These are phyloP conservation scores for Diospyros kaki DNA, from an alignment of 148 eudicot species.

Conservation along the genomic window DNA sequence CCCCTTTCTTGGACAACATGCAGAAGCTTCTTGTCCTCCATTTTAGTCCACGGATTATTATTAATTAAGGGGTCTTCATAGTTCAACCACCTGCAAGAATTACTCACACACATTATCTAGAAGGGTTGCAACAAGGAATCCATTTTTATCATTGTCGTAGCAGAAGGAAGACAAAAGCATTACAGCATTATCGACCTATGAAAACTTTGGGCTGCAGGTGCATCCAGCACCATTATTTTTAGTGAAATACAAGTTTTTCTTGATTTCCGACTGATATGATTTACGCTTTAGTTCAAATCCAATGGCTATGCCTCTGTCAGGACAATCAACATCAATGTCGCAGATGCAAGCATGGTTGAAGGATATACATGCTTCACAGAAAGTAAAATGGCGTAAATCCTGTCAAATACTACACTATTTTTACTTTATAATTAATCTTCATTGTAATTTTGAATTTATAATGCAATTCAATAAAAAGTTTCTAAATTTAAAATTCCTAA, in stretches of 20 bases:
- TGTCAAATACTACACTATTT: constrained; percentile 14
- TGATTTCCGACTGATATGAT: constrained; percentile 19
- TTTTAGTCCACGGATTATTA: constrained; percentile 40
- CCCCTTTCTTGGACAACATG: constrained; percentile 58
- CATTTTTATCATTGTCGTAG: background rate
- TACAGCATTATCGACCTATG: background rate
- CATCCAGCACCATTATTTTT: constrained; percentile 14
- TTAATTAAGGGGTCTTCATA: constrained; percentile 69
- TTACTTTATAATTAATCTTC: constrained; percentile 9
- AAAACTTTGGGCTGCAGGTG: background rate
- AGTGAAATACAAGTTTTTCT: constrained; percentile 9
- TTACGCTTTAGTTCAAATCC: constrained; percentile 19
- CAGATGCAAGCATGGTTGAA: constrained; percentile 20
- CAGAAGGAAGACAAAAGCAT: constrained; percentile 2
- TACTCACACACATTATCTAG: constrained; percentile 10
- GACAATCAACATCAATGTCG: constrained; percentile 13
- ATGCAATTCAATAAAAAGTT: too few relatives aligned
- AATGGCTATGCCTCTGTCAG: constrained; percentile 18
- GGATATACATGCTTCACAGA: constrained; percentile 23
- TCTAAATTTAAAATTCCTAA: too few relatives aligned
- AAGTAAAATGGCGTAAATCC: constrained; percentile 15
- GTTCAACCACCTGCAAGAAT: constrained; percentile 69
- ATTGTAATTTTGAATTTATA: background rate
- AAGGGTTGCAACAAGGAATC: background rate
- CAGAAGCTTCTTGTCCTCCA: constrained; percentile 73